Evolutionary conservation across 2,329 filamentous ascomycete species (phyloP).

Genomic region (Fusarium sp.): DNA sequence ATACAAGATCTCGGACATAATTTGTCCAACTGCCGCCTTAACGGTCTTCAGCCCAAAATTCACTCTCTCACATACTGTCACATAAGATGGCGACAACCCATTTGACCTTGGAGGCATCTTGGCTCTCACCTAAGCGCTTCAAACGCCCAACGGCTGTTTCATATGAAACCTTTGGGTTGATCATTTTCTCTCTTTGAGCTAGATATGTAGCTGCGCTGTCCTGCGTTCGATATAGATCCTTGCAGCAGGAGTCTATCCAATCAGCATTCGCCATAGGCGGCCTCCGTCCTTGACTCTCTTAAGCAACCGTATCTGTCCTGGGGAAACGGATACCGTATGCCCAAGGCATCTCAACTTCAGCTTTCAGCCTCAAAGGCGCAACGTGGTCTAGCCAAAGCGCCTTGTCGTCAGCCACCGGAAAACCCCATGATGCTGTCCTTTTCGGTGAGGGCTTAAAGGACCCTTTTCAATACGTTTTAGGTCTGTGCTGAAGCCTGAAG

Average conservation of each 20-base stretch:
- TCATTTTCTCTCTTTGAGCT: too few species aligned
- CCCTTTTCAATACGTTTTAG: background rate
- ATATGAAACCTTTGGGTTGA: background rate
- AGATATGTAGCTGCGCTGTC: background rate
- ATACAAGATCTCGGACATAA: constrained; percentile 1
- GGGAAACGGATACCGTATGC: constrained; percentile 4
- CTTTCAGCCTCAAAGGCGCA: constrained; percentile 15
- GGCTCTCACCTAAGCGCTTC: constrained; percentile 3
- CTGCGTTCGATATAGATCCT: background rate
- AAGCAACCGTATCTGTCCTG: background rate
- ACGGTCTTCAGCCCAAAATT: constrained; percentile 5
- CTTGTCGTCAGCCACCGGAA: constrained; percentile 22
- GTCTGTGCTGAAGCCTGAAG: background rate
- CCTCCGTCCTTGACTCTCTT: constrained; percentile 8
- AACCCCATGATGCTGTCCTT: constrained; percentile 2
- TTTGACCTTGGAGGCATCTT: background rate
- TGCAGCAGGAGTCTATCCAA: constrained; percentile 7
- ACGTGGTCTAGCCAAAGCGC: constrained; percentile 15
- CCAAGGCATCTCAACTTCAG: background rate
- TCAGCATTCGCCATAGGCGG: background rate
- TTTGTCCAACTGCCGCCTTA: constrained; percentile 11
- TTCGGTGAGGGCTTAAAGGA: background rate
- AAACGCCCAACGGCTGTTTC: constrained; percentile 8
- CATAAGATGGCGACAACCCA: background rate
- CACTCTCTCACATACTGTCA: constrained; percentile 2